Evolutionary conservation across 2,329 filamentous ascomycete genomes (phyloP).

Genomic region (Aulographum hederae): DNA sequence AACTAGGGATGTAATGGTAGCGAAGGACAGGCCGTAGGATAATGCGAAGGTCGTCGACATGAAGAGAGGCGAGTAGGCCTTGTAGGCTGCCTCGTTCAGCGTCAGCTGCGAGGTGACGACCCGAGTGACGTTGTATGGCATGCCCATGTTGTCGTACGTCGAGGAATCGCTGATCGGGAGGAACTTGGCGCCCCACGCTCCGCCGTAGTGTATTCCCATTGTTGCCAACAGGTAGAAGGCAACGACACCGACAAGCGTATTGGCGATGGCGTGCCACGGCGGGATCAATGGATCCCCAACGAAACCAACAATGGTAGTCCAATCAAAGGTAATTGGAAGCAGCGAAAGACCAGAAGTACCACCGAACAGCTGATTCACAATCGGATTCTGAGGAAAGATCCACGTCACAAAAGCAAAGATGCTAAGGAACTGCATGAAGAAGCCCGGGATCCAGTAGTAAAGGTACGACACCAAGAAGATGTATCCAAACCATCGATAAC

Average conservation of each 20-base stretch:
- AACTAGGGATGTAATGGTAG: constrained; percentile 50
- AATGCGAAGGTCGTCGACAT: constrained; percentile 55
- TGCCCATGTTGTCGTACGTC: constrained; percentile 54
- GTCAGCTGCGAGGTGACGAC: constrained; percentile 44
- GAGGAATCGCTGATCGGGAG: constrained; percentile 51
- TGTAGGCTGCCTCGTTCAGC: constrained; percentile 44
- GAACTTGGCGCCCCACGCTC: constrained; percentile 44
- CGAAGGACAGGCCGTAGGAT: constrained; percentile 54
- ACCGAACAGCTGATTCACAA: constrained; percentile 13
- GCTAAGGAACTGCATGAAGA: constrained; percentile 8
- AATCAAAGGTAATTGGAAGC: constrained; percentile 12
- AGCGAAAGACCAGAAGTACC: constrained; percentile 10
- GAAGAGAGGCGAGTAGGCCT: constrained; percentile 40
- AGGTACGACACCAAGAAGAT: constrained; percentile 9
- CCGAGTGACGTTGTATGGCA: constrained; percentile 42
- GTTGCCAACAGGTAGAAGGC: constrained; percentile 31
- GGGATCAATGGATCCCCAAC: constrained; percentile 4
- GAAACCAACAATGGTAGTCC: constrained; percentile 15
- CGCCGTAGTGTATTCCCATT: constrained; percentile 43
- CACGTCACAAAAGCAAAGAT: constrained; percentile 12
- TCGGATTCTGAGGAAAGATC: constrained; percentile 11
- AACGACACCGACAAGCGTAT: constrained; percentile 4
- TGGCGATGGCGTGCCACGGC: constrained; percentile 5
- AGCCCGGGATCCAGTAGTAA: constrained; percentile 13
- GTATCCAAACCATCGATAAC: constrained; percentile 11